Base-by-base conservation (phyloP, 805 yeast species). In the Candida nanaspora region DNA sequence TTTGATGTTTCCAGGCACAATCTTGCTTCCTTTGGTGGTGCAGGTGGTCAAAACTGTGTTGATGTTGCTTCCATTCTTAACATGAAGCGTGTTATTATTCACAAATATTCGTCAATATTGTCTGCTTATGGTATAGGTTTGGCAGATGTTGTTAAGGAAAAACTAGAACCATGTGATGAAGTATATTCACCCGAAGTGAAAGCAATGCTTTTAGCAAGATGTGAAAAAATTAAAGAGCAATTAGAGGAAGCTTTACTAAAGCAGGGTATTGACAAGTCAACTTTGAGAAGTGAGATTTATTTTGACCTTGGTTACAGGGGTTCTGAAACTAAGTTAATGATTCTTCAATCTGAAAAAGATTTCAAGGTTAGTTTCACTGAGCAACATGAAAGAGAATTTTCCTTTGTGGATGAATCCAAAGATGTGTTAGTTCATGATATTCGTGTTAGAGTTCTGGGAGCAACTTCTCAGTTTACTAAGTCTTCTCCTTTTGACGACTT, bases 41-140 rank as follows among this genome's bases (percentile, higher is more conserved):
- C 95, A 19, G 96, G 96, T 40, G 96, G 96, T 9, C 96, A 87
- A 61, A 89, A 86, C 59, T 89, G 93, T 2, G 79, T 76, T 37
- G 79, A 84, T 10, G 79, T 87, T 27, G 95, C 95, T 1, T 69
- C 75, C 42, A 69, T 74, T 22, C 66, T 87, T 44, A 88, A 88
- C 6, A 82, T 87, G 37, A 58, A 67, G 10, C 74, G 76, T 25
- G 83, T 87, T 8, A 59, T 86, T 27, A 79, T 83, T 21, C 95
- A 87, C 61, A 74, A 81, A 55, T 84, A 84, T 57, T 85, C 95
- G 2, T 85, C 95, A 0, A 76, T 87, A 33, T 65, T 87, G 9
- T 83, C 94, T 1, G 95, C 96, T 0, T 87, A 83, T 55, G 96
- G 96, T 45, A 87, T 87, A 66, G 78, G 86, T 3, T 66, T 87